Percentiles rank a stretch among this genome's conserved stretches.
These are phyloP conservation scores for Trichoderma simmonsii DNA, from an alignment of 2,329 filamentous ascomycete genomes.

Conservation along the genomic window DNA sequence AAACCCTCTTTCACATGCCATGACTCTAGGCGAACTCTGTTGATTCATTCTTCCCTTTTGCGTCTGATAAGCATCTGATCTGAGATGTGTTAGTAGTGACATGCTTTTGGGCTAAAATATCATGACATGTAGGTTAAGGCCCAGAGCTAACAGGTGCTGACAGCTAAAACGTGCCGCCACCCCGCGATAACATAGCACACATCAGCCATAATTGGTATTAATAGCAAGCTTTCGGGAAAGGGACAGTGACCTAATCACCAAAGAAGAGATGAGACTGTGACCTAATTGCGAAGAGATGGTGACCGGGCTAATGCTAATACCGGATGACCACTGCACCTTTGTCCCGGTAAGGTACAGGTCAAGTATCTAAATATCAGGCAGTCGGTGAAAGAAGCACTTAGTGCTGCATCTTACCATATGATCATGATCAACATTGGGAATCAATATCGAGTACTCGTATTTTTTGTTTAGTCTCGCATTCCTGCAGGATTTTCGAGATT, in stretches of 20 bases:
- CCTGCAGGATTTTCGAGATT: neutral
- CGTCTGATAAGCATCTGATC: neutral
- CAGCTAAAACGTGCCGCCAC: neutral
- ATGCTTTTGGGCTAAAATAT: neutral
- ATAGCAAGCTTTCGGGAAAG: conserved; percentile 5
- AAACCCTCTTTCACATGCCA: neutral
- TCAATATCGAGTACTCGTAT: neutral
- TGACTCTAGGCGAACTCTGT: neutral
- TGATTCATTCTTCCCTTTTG: neutral
- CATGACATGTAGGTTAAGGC: neutral
- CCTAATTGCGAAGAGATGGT: neutral
- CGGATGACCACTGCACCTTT: neutral
- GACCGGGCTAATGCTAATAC: neutral
- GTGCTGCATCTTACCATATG: neutral
- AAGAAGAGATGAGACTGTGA: neutral
- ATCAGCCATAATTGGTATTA: neutral
- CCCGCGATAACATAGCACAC: neutral
- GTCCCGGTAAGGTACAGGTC: neutral
- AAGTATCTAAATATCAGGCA: too few relatives aligned
- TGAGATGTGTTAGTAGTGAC: neutral
- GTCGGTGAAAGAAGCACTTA: neutral
- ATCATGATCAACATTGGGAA: neutral
- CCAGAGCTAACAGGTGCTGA: neutral
- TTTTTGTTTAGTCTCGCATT: neutral
- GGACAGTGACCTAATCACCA: neutral